phyloP scores from a whole-genome alignment of 805 yeast genomes.

The Wickerhamiella shivajii region DNA sequence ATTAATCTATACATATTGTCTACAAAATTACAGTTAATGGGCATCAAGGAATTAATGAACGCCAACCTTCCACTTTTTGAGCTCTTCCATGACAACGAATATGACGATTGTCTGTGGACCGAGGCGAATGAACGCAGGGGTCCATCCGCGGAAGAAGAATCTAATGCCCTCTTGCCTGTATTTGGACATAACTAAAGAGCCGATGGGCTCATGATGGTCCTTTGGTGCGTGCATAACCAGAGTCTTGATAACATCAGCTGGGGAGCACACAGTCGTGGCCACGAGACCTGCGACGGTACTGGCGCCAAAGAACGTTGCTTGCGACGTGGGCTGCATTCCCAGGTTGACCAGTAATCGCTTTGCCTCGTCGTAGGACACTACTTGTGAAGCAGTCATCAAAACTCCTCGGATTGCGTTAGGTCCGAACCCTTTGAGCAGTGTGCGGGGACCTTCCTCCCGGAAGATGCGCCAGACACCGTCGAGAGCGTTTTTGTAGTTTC shows the following conservation, averaged over 20 bases:
- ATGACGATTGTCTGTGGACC: constrained; percentile 49
- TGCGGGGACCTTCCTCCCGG: constrained; percentile 41
- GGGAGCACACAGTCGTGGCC: constrained; percentile 85
- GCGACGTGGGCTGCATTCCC: constrained; percentile 41
- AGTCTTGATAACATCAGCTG: constrained; percentile 83
- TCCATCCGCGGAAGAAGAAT: constrained; percentile 84
- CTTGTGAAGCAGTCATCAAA: constrained; percentile 82
- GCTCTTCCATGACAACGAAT: constrained; percentile 28
- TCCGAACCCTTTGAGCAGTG: constrained; percentile 57
- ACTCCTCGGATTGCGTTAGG: constrained; percentile 74
- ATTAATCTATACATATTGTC: too few relatives aligned
- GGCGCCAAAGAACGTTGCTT: constrained; percentile 63
- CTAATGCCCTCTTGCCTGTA: constrained; percentile 56
- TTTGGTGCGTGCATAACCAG: constrained; percentile 51
- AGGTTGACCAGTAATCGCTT: constrained; percentile 44
- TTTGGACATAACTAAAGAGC: constrained; percentile 34
- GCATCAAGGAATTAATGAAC: too few relatives aligned
- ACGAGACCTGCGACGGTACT: constrained; percentile 71
- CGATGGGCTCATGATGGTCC: constrained; percentile 23
- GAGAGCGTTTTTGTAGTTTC: constrained; percentile 63
- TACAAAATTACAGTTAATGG: too few relatives aligned
- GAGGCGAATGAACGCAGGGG: constrained; percentile 70
- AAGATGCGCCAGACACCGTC: constrained; percentile 55
- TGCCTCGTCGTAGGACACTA: constrained; percentile 70
- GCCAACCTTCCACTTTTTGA: constrained; percentile 23